These are phyloP conservation scores for Microcyclospora tardicrescens DNA, from an alignment of 2,329 filamentous ascomycete genomes.

Conservation along the genomic window DNA sequence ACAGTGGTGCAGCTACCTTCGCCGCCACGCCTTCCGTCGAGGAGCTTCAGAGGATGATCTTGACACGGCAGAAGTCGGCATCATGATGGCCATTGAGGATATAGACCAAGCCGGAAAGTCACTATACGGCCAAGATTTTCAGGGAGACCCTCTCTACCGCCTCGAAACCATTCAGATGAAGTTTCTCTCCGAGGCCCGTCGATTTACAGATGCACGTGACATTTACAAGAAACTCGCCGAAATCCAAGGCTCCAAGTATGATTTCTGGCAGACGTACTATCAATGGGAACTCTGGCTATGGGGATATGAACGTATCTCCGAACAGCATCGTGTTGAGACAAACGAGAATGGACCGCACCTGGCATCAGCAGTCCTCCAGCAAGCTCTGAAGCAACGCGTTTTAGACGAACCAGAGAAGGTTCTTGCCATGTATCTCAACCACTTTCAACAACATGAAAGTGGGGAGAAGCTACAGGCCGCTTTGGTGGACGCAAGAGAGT, in stretches of 20 bases:
- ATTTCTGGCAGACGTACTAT: slow-evolving; percentile 91
- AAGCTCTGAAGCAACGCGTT: slow-evolving; percentile 49
- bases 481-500: slow-evolving; percentile 59
- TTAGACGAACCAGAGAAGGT: slow-evolving; percentile 69
- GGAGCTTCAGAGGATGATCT: slow-evolving; percentile 64
- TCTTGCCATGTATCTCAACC: slow-evolving; percentile 59
- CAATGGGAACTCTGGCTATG: slow-evolving; percentile 76
- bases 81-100: slow-evolving; percentile 74
- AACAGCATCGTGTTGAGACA: slow-evolving; percentile 37
- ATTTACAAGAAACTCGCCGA: slow-evolving; percentile 58
- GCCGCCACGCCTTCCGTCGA: slow-evolving; percentile 66
- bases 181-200: slow-evolving; percentile 72
- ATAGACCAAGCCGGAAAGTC: slow-evolving; percentile 66
- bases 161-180: slow-evolving; percentile 87
- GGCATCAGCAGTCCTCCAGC: slow-evolving; percentile 64
- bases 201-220: slow-evolving; percentile 60
- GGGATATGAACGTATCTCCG: slow-evolving; percentile 43
- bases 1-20: slow-evolving; percentile 88
- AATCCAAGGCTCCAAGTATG: slow-evolving; percentile 64
- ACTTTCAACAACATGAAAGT: slow-evolving; percentile 83
- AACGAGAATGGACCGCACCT: slow-evolving; percentile 50
- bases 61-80: slow-evolving; percentile 80
- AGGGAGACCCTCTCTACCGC: slow-evolving; percentile 78
- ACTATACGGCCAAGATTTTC: slow-evolving; percentile 61
- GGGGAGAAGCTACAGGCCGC: slow-evolving; percentile 62